Conservation (phyloP, 768 basidiomycete species). For the Termitomyces bulborhizus region DNA sequence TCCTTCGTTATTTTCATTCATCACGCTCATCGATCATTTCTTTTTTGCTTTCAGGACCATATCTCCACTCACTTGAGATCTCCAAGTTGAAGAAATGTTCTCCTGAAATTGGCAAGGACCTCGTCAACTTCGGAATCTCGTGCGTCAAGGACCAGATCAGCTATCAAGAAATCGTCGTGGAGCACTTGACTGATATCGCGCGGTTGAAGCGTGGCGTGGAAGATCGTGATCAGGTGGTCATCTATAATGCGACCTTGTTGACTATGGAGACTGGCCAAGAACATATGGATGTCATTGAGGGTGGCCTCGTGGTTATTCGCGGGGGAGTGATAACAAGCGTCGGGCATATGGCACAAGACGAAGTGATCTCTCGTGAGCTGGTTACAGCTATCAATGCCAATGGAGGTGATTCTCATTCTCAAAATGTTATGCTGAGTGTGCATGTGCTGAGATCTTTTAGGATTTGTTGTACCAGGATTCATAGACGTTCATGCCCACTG, state of each 20-base stretch:
- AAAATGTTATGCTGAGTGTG: neutral
- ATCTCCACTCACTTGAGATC: constrained; percentile 56
- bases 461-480: constrained; percentile 64
- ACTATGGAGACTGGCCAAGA: constrained; percentile 58
- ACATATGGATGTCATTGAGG: constrained; percentile 41
- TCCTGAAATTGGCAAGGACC: constrained; percentile 41
- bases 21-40: neutral
- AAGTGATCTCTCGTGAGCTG: constrained; percentile 23
- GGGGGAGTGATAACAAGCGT: constrained; percentile 55
- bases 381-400: constrained; percentile 49
- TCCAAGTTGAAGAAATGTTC: constrained; percentile 45
- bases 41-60: constrained; percentile 39
- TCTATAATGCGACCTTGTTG: constrained; percentile 63
- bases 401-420: constrained; percentile 40
- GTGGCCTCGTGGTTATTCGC: constrained; percentile 47
- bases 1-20: neutral
- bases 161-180: constrained; percentile 51
- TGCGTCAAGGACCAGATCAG: constrained; percentile 55
- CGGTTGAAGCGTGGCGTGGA: constrained; percentile 51
- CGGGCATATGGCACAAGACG: constrained; percentile 22
- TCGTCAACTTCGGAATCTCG: constrained; percentile 50
- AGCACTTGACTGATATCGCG: constrained; percentile 55
- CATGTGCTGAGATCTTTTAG: constrained; percentile 24
- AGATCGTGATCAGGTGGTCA: constrained; percentile 33
- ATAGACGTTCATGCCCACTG: constrained; percentile 78